Evolutionary conservation across 2,329 filamentous ascomycete genomes (phyloP).

Genomic region (Calonectria multiphialidica): DNA sequence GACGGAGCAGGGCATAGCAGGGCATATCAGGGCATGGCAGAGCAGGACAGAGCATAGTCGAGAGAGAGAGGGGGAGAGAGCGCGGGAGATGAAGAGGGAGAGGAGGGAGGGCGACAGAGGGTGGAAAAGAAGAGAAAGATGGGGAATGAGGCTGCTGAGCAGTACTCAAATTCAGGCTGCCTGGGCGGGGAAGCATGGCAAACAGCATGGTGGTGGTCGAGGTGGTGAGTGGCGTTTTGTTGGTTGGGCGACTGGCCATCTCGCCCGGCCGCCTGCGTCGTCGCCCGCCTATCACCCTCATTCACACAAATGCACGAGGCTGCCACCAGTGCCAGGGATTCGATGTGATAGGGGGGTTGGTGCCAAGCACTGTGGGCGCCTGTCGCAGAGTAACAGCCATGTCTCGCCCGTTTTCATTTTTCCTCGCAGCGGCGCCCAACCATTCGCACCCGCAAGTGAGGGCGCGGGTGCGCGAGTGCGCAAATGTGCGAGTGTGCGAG

Average conservation of each 20-base stretch:
- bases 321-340: background rate
- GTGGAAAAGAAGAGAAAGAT: background rate
- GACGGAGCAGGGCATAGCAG: background rate
- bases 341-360: constrained; percentile 3
- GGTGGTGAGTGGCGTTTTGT: background rate
- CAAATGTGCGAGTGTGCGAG: no score
- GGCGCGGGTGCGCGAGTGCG: no score
- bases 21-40: no score
- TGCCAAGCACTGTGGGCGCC: constrained; percentile 4
- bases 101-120: background rate
- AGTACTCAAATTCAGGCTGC: background rate
- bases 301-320: constrained; percentile 6
- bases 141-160: background rate
- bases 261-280: constrained; percentile 5
- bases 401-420: constrained; percentile 6
- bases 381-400: constrained; percentile 9
- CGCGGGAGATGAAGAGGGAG: no score
- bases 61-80: no score
- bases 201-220: background rate
- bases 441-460: background rate
- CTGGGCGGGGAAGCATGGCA: constrained; percentile 14
- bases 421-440: background rate
- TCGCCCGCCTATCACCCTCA: constrained; percentile 7
- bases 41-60: no score
- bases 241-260: constrained; percentile 5